Base-by-base conservation (phyloP, 2,329 filamentous ascomycete species). In the Exophiala oligosperma region DNA sequence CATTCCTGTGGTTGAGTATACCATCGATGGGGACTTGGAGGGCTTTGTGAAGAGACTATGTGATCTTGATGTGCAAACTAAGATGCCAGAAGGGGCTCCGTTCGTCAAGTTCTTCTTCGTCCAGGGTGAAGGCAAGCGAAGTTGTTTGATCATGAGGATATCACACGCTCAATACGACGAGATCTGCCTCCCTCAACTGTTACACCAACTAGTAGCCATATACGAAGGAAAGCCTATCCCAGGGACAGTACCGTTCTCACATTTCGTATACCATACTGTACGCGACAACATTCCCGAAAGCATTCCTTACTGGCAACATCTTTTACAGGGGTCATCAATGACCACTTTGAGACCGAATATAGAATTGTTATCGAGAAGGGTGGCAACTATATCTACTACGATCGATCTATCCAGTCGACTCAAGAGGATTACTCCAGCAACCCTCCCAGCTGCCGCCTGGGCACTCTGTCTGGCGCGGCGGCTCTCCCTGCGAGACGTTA, bases 121-220 rank as follows among this genome's bases (percentile, higher is more conserved):
- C 32, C 32, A 35, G 9, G 32, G 32, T 2, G 32, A 35, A 9
- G 32, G 32, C 8, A 35, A 8, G 6, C 32, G 32, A 35, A 35
- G 32, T 35, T 35, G 32, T 9, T 35, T 35, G 32, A 9, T 35
- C 2, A 35, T 35, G 68, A 81, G 86, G 56, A 80, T 89, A 55
- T 88, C 85, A 0, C 86, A 89, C 69, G 83, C 86, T 0, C 86
- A 89, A 64, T 89, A 88, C 67, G 86, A 89, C 63, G 86, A 86
- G 62, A 84, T 89, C 23, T 88, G 83, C 63, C 77, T 89, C 7
- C 82, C 84, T 0, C 74, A 79, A n/a, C 78, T 88, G 21, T 79
- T 88, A 57, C 77, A 77, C 17, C 84, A 87, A 66, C 79, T 89
- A 41, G 82, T 81, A 2, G 76, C 78, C 0, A 74, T 86, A 4